A percentile compares a stretch with the other conserved stretches of the same genome.
Conservation (phyloP, 2,329 filamentous ascomycete species). For the Aspergillus sergii region DNA sequence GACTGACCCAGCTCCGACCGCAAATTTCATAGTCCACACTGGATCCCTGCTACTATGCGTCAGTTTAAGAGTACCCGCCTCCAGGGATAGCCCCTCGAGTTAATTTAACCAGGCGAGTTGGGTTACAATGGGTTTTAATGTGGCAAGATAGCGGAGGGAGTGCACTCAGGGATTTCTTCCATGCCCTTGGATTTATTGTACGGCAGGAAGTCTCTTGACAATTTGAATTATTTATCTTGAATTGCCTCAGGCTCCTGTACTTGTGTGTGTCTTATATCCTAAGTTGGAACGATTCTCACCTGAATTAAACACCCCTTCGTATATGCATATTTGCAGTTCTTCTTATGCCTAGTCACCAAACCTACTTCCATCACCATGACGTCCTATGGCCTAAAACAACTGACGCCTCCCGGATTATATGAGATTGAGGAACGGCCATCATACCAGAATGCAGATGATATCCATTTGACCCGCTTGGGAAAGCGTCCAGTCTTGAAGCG, state of each 20-base stretch:
- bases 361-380: not conserved
- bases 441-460: conserved; percentile 37
- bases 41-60: not conserved
- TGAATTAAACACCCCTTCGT: not conserved
- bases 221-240: not conserved
- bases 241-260: no score
- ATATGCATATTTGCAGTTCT: not conserved
- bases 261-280: not conserved
- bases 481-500: conserved; percentile 54
- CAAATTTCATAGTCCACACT: not conserved
- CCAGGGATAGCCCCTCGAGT: not conserved
- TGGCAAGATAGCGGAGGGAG: not conserved
- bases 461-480: conserved; percentile 54
- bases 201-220: not conserved
- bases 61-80: not conserved
- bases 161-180: not conserved
- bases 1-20: not conserved
- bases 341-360: not conserved
- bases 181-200: not conserved
- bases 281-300: not conserved
- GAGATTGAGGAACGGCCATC: conserved; percentile 17
- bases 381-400: conserved; percentile 13
- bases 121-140: not conserved
- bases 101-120: not conserved
- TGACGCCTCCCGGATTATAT: conserved; percentile 8